A percentile compares a stretch with the other conserved stretches of the same genome.
Evolutionary conservation across 2,329 filamentous ascomycete species (phyloP).

Genomic region (Septoria linicola): DNA sequence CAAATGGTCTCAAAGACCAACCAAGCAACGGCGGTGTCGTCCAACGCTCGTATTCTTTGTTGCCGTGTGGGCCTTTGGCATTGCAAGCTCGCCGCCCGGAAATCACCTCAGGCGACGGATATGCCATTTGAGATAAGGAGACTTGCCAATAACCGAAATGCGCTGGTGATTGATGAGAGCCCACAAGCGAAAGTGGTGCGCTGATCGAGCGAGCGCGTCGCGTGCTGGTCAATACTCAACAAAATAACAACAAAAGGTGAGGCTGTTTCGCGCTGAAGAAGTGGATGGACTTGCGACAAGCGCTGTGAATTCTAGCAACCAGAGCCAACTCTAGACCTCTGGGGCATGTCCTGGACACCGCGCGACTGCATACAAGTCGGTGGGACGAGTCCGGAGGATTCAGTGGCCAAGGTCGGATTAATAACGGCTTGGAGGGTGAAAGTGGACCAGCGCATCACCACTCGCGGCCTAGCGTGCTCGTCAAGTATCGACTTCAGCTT

Average conservation of each 20-base stretch:
- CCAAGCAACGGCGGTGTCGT: constrained; percentile 5
- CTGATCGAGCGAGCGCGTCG: too few relatives aligned
- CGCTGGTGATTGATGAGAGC: background rate
- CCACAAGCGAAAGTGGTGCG: background rate
- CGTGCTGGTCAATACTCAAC: too few relatives aligned
- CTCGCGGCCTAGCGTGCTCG: constrained; percentile 6
- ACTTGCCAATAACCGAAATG: background rate
- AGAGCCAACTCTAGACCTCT: too few relatives aligned
- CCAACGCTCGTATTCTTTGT: constrained; percentile 4
- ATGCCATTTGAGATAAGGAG: background rate
- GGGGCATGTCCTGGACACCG: too few relatives aligned
- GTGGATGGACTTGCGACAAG: background rate
- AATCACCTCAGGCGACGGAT: constrained; percentile 3
- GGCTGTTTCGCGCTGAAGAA: background rate
- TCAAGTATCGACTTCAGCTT: constrained; percentile 9
- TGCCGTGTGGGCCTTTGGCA: constrained; percentile 8
- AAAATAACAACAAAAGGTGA: too few relatives aligned
- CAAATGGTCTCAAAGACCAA: background rate
- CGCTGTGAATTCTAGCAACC: too few relatives aligned
- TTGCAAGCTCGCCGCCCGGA: constrained; percentile 6
- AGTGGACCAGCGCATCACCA: constrained; percentile 3
- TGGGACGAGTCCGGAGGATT: background rate
- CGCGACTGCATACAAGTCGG: background rate
- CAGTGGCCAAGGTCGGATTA: constrained; percentile 8
- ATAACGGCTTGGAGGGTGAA: constrained; percentile 7